Percentiles rank a stretch among this genome's conserved stretches.
These are phyloP conservation scores for Daldinia sp. DNA, from an alignment of 2,329 filamentous ascomycete genomes.

Conservation along the genomic window DNA sequence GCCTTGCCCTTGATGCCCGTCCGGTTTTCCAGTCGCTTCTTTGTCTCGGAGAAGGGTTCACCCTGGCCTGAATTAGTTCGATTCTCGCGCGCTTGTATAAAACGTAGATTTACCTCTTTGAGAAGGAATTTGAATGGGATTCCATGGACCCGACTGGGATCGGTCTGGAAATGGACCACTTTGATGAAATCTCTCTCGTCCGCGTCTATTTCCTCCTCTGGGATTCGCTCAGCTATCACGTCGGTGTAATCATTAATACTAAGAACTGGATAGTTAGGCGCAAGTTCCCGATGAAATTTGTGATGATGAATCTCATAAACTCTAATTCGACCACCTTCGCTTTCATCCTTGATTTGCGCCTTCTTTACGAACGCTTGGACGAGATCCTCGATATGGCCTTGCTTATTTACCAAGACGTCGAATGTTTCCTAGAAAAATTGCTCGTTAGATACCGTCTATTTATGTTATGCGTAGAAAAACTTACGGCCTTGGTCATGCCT, in stretches of 20 bases:
- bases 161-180: conserved; percentile 92
- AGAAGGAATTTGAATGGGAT: conserved; percentile 91
- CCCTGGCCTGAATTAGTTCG: conserved; percentile 59
- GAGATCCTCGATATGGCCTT: conserved; percentile 80
- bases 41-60: conserved; percentile 89
- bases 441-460: conserved; percentile 38
- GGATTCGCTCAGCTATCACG: conserved; percentile 82
- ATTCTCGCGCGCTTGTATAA: not conserved
- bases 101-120: conserved; percentile 68
- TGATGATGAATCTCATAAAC: conserved; percentile 84
- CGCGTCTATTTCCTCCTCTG: conserved; percentile 73
- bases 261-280: conserved; percentile 74
- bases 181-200: conserved; percentile 70
- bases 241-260: conserved; percentile 86
- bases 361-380: conserved; percentile 81
- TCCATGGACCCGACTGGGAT: conserved; percentile 83
- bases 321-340: conserved; percentile 72
- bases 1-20: conserved; percentile 97
- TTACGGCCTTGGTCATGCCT: conserved; percentile 87
- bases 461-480: conserved; percentile 38
- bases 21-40: conserved; percentile 90
- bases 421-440: conserved; percentile 68
- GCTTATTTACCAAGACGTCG: conserved; percentile 89
- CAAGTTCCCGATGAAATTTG: conserved; percentile 84
- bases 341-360: conserved; percentile 78